Evolutionary conservation across 2,329 filamentous ascomycete genomes (phyloP), one percentile per base, ranked within the genome.

Genomic region (Myrmaecium sp.): DNA sequence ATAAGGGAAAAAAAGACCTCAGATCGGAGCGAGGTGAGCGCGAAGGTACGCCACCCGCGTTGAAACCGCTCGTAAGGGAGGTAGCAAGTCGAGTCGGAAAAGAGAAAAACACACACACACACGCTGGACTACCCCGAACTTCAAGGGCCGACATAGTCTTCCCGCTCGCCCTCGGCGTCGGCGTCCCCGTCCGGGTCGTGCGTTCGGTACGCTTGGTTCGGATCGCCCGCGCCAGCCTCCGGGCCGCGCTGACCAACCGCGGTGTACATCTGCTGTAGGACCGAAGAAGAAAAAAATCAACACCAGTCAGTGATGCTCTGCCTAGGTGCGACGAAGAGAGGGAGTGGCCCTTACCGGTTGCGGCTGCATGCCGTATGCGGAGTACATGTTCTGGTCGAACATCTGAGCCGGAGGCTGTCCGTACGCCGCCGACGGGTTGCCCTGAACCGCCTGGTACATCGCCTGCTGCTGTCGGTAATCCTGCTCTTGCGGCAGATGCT

Each of bases 381-480:
- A 67, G 51, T 95, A 95, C 64, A 94, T 93, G 35, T 81, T 74
- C 30, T 77, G 74, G 30, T 74, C 66, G 45, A 83, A 93, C 66
- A 94, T 91, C 35, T 71, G 61, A 26, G 49, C 51, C 39, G 79
- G 75, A 23, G 77, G 68, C 43, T 89, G 81, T 9, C 74, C 78
- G 47, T 91, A 91, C 8, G 69, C 66, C 27, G 69, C 66, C 24
- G 69, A 64, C 8, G 77, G 70, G 25, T 78, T 76, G 9, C 74
- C 60, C 38, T 82, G 80, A 31, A 83, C 78, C 36, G 82, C 74
- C 29, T 73, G 74, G 47, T 93, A 94, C 70, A 93, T 86, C 43
- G 69, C 68, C 23, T 71, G 71, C 44, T 79, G 72, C 39, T 73
- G 69, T 21, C 81, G 76, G 51, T 92, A 92, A 40, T 89, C 80